Base-by-base conservation (phyloP, 495 filamentous ascomycete species). In the Hypoxylon trugodes region DNA sequence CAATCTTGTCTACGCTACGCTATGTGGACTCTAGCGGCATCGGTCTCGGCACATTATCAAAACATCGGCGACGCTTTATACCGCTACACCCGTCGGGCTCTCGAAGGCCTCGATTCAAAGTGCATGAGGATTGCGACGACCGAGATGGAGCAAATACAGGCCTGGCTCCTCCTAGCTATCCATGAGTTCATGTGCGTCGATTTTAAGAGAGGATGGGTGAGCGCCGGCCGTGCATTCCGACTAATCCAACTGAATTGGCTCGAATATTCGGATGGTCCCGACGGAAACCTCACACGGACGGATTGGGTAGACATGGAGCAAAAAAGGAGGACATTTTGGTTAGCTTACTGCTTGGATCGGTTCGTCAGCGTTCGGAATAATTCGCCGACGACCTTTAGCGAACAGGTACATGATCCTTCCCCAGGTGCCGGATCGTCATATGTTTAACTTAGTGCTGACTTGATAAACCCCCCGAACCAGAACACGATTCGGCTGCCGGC, bases 11-110 rank as follows among this genome's bases (percentile, higher is more conserved):
- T 87, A 10, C 82, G 83, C 37, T 77, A 79, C 55, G 82, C 83
- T 24, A 85, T 86, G 84, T 84, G 83, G 79, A 81, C 82, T 1
- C 51, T 84, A 8, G 82, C 84, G 2, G 79, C 80, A 41, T 78
- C 79, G 0, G 64, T 81, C 0, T 86, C 84, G 1, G 77, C 82
- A 0, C 82, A 84, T 42, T 84, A 83, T 48, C 76, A 82, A 21
- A 70, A 73, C 10, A 71, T 82, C 2, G 71, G 79, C 4, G 79
- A 82, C 4, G 46, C 69, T 0, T 66, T 86, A 4, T 85, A 86
- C 60, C 65, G 61, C 1, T 77, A 82, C 21, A 82, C 82, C 0
- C 74, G 77, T 10, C 74, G 73, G 36, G 78, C 78, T 66, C 74
- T 87, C 21, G 78, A 78, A 30, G 36, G 28, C 0, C 66, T 77